Conservation (phyloP, 1,284 basidiomycete species). For the Earliella scabrosa region DNA sequence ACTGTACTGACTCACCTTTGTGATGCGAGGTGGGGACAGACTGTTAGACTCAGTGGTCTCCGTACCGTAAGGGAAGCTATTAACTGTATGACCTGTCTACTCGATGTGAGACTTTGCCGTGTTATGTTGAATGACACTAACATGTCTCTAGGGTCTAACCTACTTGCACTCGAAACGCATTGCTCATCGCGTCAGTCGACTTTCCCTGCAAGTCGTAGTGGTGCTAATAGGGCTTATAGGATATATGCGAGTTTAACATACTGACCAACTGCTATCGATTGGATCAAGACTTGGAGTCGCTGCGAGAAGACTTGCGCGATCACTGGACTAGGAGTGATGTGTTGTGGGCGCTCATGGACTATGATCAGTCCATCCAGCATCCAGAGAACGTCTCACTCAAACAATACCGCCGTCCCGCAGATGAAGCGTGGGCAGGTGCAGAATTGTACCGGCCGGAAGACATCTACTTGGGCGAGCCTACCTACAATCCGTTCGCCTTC, state of each 20-base stretch:
- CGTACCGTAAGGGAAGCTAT: neutral
- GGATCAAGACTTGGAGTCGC: neutral
- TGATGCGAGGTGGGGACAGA: conserved; percentile 1
- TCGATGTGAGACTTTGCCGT: neutral
- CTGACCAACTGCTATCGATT: neutral
- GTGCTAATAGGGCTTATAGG: neutral
- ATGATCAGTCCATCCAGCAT: conserved; percentile 12
- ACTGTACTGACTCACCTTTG: neutral
- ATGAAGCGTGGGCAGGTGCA: neutral
- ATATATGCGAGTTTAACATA: conserved; percentile 4
- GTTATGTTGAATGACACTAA: neutral
- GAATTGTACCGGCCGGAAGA: conserved; percentile 2
- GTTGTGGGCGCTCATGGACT: conserved; percentile 14
- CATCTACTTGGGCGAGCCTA: neutral
- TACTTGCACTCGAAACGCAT: conserved; percentile 5
- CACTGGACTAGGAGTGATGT: neutral
- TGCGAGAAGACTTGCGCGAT: neutral
- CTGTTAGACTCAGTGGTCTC: neutral
- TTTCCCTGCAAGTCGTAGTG: neutral
- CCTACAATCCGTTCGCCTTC: conserved; percentile 20
- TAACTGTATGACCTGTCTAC: neutral
- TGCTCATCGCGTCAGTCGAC: conserved; percentile 4
- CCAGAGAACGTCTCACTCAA: neutral
- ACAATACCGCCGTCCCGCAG: conserved; percentile 3
- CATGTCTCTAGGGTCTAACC: neutral